Conservation (phyloP, 495 filamentous ascomycete species). For the Symbiotaphrina buchneri region DNA sequence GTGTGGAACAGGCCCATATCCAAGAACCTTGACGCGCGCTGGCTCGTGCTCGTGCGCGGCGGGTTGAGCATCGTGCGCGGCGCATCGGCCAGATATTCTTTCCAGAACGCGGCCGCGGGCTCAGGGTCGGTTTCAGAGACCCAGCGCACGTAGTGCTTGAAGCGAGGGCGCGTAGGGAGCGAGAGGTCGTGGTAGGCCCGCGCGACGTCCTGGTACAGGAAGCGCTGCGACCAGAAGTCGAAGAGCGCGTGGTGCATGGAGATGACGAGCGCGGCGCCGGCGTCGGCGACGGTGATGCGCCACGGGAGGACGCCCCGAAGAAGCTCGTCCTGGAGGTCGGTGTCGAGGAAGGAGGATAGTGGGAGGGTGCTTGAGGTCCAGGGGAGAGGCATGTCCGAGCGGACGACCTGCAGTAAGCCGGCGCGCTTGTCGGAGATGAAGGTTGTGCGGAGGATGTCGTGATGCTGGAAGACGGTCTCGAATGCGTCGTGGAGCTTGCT, state of each 20-base stretch:
- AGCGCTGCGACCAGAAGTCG: constrained; percentile 7
- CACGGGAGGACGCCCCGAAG: constrained; percentile 2
- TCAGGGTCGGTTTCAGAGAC: neutral
- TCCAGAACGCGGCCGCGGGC: constrained; percentile 1
- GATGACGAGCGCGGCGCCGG: no score
- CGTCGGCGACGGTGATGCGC: neutral
- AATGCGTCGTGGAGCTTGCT: constrained; percentile 3
- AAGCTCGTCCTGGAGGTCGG: constrained; percentile 1
- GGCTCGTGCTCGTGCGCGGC: neutral
- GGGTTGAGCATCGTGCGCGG: constrained; percentile 1
- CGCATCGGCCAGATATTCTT: neutral
- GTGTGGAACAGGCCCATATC: neutral
- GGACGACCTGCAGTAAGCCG: constrained; percentile 3
- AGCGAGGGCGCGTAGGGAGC: neutral
- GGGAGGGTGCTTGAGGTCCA: constrained; percentile 1
- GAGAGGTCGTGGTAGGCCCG: constrained; percentile 1
- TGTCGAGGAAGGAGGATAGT: constrained; percentile 1
- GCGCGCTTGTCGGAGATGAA: neutral
- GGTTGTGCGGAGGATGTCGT: constrained; percentile 2
- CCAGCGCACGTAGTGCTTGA: neutral
- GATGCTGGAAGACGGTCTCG: constrained; percentile 1
- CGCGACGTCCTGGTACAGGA: constrained; percentile 8
- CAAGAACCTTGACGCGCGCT: no score
- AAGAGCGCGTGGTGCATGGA: constrained; percentile 8
- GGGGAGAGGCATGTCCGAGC: constrained; percentile 1